Conservation (phyloP, 1,284 basidiomycete genomes). For the Takashimella koratensis region DNA sequence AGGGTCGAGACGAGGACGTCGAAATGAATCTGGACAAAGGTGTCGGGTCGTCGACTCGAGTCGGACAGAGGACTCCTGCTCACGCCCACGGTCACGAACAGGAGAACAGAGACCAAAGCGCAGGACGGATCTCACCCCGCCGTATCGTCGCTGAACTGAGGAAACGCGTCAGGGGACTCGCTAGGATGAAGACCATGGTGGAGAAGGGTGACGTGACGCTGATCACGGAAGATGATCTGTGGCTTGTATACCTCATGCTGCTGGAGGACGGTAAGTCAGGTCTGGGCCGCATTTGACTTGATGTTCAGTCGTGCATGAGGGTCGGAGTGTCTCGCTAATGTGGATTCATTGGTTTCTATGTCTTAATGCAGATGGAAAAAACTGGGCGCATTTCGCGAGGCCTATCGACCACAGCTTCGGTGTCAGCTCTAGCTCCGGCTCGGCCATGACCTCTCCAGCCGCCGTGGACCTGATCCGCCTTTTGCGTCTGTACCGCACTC, state of each 20-base stretch:
- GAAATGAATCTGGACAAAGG: too few relatives aligned
- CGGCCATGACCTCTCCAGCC: slow-evolving; percentile 22
- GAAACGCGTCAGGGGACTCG: slow-evolving; percentile 29
- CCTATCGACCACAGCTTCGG: slow-evolving; percentile 34
- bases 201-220: slow-evolving; percentile 17
- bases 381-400: slow-evolving; percentile 58
- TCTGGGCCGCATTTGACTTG: not conserved
- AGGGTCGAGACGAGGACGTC: too few relatives aligned
- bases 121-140: too few relatives aligned
- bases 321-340: slow-evolving; percentile 1
- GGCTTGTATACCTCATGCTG: slow-evolving; percentile 62
- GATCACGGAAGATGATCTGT: slow-evolving; percentile 51
- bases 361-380: slow-evolving; percentile 67
- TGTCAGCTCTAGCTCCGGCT: slow-evolving; percentile 17
- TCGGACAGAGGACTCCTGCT: too few relatives aligned
- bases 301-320: not conserved
- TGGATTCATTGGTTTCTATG: too few relatives aligned
- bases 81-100: too few relatives aligned
- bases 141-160: slow-evolving; percentile 37
- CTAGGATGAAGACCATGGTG: slow-evolving; percentile 27
- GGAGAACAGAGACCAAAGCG: too few relatives aligned
- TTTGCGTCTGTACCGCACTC: not conserved
- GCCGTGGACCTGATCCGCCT: slow-evolving; percentile 4
- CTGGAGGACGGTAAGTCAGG: slow-evolving; percentile 60
- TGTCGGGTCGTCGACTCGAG: too few relatives aligned